Evolutionary conservation across 2,329 filamentous ascomycete genomes (phyloP).

Genomic region (Colletotrichum orbiculare): DNA sequence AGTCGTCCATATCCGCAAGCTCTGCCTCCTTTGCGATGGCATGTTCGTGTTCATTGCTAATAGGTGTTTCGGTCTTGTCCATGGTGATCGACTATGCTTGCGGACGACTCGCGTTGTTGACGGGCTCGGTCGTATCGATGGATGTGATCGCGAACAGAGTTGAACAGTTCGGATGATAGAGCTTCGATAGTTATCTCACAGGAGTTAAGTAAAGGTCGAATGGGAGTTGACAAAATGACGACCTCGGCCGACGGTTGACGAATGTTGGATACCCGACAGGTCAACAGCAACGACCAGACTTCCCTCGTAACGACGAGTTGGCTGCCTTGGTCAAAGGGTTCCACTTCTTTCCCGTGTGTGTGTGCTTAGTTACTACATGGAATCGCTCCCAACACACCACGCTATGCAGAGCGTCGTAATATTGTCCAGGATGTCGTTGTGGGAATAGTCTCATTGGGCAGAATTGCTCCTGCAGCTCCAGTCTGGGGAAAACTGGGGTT

Average conservation of each 20-base stretch:
- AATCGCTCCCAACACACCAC: background rate
- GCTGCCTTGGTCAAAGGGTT: conserved; percentile 13
- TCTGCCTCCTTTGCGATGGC: conserved; percentile 21
- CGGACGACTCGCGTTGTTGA: background rate
- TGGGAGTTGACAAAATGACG: no score
- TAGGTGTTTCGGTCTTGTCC: conserved; percentile 37
- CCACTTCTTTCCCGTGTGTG: background rate
- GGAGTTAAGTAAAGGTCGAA: no score
- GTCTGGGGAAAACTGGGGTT: conserved; percentile 31
- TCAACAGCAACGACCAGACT: background rate
- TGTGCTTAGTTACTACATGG: background rate
- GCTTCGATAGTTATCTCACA: no score
- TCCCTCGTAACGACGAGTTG: conserved; percentile 15
- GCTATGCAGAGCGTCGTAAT: conserved; percentile 19
- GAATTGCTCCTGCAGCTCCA: conserved; percentile 18
- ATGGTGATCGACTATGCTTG: conserved; percentile 4
- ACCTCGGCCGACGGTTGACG: no score
- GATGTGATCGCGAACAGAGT: no score
- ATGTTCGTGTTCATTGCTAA: conserved; percentile 25
- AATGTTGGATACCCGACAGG: no score
- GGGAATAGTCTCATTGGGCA: conserved; percentile 16
- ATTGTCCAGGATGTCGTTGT: conserved; percentile 4
- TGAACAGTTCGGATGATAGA: no score
- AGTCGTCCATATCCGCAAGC: conserved; percentile 36
- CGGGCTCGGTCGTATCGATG: no score